Base-by-base conservation (phyloP, 1,139 yeast genomes). In the Geotrichum fermentans region DNA sequence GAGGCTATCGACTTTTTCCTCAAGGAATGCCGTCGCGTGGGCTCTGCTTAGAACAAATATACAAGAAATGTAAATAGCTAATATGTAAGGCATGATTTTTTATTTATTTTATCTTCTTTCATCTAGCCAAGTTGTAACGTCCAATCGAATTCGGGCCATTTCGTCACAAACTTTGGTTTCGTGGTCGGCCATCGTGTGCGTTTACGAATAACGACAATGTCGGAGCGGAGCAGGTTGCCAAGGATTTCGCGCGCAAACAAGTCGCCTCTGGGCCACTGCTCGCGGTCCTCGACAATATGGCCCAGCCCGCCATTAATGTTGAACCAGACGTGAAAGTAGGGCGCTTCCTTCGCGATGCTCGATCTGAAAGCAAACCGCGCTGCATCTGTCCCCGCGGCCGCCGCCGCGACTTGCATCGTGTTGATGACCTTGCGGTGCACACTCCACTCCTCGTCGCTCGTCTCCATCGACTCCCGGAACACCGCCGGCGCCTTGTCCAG, bases 11-110 rank as follows among this genome's bases (percentile, higher is more conserved):
- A 78, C 52, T 86, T 79, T 69, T 92, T 92, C 71, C 73, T 92
- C 63, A 73, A 86, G 66, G 97, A 88, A 65, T 85, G 95, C 60
- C 96, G 88, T 66, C 78, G 90, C 62, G 67, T 84, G 47, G 96
- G 96, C 29, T 40, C 47, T 26, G 33, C 39, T 17, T 50, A 43
- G 37, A 17, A 16, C n/a, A 24, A 22, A 7, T 21, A 14, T 2
- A 20, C 5, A 13, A 5, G 16, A 38, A 8, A 26, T 14, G 17
- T 38, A 24, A 37, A 24, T 37, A n/a, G 24, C 5, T 10, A 37
- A 6, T 37, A 21, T n/a, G 13, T 7, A 24, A 10, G 6, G 6
- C 6, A 24, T 24, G 6, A 6, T 6, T 24, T 24, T 6, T 24
- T 10, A 10, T 24, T 24, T 24, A 10, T 24, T 24, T 24, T 6